phyloP scores from a whole-genome alignment of 2,329 filamentous ascomycete genomes.

The Catunica adiposa region DNA sequence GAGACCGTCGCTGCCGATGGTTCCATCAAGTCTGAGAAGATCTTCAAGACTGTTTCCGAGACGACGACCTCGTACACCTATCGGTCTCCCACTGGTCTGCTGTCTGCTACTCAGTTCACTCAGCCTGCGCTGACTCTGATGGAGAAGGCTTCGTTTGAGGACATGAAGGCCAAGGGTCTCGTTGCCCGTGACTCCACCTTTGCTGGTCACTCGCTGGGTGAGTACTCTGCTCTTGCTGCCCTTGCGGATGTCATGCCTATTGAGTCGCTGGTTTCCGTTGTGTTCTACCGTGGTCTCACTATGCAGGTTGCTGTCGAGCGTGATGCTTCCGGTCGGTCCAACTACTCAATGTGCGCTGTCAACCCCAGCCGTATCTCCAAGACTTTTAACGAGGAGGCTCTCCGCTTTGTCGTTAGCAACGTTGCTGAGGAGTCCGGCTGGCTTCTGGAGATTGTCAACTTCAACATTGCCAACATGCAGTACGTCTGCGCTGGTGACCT shows the following conservation, averaged over 20 bases:
- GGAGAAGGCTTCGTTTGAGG: conserved; percentile 99
- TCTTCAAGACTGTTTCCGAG: conserved; percentile 96
- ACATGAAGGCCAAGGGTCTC: conserved; percentile 94
- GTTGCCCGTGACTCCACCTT: conserved; percentile 95
- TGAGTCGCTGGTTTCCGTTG: conserved; percentile 90
- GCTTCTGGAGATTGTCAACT: conserved; percentile 98
- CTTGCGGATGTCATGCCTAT: conserved; percentile 99
- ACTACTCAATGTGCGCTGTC: conserved; percentile 98
- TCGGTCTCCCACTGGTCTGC: conserved; percentile 78
- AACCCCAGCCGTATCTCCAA: conserved; percentile 97
- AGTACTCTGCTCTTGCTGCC: conserved; percentile 92
- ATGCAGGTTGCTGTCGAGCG: conserved; percentile 99
- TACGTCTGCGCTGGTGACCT: conserved; percentile 58
- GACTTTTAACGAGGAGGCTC: conserved; percentile 93
- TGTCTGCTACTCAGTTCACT: conserved; percentile 96
- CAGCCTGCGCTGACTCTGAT: conserved; percentile 94
- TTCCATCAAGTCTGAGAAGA: conserved; percentile 92
- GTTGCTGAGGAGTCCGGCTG: conserved; percentile 86
- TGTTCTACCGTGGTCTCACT: conserved; percentile 96
- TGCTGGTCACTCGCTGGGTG: conserved; percentile 90
- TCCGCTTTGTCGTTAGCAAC: conserved; percentile 93
- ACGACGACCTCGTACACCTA: conserved; percentile 93
- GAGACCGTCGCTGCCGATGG: conserved; percentile 92
- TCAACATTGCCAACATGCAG: conserved; percentile 64
- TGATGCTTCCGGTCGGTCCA: conserved; percentile 79